A percentile compares a stretch with the other conserved stretches of the same genome.
Evolutionary conservation across 2,329 filamentous ascomycete species (phyloP).

Genomic region (Alternaria arborescens): DNA sequence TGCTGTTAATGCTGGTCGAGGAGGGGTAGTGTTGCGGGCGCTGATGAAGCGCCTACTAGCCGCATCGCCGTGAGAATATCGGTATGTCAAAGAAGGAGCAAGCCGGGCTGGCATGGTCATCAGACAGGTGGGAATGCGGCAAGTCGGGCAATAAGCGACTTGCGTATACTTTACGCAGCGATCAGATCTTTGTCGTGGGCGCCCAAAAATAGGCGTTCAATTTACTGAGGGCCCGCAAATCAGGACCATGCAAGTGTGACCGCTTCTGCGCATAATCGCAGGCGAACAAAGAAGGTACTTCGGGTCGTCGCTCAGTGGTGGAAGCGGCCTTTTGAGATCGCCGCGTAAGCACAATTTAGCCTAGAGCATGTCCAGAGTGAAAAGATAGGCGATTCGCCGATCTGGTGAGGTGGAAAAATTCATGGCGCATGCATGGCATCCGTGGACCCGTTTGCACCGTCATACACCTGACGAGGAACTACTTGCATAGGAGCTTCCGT

Average conservation of each 20-base stretch:
- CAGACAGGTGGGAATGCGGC: conserved; percentile 29
- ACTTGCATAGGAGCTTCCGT: conserved; percentile 14
- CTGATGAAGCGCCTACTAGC: conserved; percentile 23
- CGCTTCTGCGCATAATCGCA: conserved; percentile 24
- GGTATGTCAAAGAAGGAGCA: conserved; percentile 15
- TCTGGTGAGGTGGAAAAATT: conserved; percentile 22
- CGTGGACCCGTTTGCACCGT: conserved; percentile 21
- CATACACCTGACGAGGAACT: conserved; percentile 24
- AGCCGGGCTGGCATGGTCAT: conserved; percentile 24
- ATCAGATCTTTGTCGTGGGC: conserved; percentile 29
- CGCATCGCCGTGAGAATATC: conserved; percentile 17
- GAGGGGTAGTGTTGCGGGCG: conserved; percentile 27
- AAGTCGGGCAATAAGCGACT: conserved; percentile 26
- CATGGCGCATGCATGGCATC: conserved; percentile 22
- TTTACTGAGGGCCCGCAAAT: conserved; percentile 20
- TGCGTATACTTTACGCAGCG: conserved; percentile 22
- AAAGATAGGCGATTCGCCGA: conserved; percentile 24
- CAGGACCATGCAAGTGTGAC: conserved; percentile 29
- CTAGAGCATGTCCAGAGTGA: conserved; percentile 21
- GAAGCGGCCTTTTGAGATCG: conserved; percentile 18
- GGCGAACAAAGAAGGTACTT: conserved; percentile 23
- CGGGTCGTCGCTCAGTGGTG: conserved; percentile 21
- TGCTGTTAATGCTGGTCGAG: conserved; percentile 17
- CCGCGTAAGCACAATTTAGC: conserved; percentile 27
- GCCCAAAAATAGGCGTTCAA: conserved; percentile 34